phyloP scores from a whole-genome alignment of 2,329 filamentous ascomycete species.

The Pseudocercospora fuligena region DNA sequence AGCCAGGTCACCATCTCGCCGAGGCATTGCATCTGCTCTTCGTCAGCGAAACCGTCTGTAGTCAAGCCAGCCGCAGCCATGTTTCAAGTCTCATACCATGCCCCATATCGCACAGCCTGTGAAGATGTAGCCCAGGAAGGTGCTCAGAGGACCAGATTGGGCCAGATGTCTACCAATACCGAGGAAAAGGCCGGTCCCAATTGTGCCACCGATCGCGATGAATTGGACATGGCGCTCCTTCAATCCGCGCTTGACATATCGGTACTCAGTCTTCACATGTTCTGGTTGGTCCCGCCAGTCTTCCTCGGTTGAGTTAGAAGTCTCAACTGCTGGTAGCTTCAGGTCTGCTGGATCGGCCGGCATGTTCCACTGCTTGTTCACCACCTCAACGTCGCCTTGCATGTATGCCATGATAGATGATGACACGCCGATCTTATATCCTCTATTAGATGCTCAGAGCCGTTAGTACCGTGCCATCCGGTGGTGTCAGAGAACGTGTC shows the following conservation, averaged over 20 bases:
- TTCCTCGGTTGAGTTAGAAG: neutral
- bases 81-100: neutral
- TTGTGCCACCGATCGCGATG: constrained; percentile 35
- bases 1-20: constrained; percentile 64
- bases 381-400: neutral
- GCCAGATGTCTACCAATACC: constrained; percentile 28
- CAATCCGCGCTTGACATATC: constrained; percentile 6
- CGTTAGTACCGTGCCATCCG: neutral
- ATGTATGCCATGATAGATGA: constrained; percentile 1
- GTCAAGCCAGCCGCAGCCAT: constrained; percentile 36
- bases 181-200: constrained; percentile 39
- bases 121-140: constrained; percentile 2
- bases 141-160: constrained; percentile 40
- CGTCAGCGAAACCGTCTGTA: constrained; percentile 42
- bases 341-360: constrained; percentile 4
- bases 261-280: neutral
- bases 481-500: neutral
- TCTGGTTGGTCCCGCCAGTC: neutral
- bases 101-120: constrained; percentile 7
- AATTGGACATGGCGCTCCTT: constrained; percentile 7
- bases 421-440: neutral
- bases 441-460: neutral
- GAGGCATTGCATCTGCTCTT: constrained; percentile 47
- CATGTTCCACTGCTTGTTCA: constrained; percentile 1
- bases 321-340: neutral